phyloP scores from a whole-genome alignment of 305 asterid genomes.

The Fraxinus floribunda region DNA sequence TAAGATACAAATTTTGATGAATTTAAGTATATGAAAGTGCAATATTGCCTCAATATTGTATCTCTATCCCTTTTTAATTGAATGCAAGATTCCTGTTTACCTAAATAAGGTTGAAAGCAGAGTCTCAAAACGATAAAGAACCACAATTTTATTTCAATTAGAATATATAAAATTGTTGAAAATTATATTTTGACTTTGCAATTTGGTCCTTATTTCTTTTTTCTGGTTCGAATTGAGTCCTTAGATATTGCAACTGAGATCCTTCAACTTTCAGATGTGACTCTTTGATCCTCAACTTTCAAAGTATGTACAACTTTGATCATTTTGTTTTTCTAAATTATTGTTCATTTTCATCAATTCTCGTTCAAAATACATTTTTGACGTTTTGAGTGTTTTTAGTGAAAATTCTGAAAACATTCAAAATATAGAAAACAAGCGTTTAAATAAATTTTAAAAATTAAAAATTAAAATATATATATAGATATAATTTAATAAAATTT shows the following conservation, averaged over 20 bases:
- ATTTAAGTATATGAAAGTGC: no score
- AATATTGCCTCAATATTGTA: neutral
- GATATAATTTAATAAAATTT: no score
- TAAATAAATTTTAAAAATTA: no score
- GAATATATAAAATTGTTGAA: neutral
- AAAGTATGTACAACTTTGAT: neutral
- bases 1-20: neutral
- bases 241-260: neutral
- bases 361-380: no score
- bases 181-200: neutral
- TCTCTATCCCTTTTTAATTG: neutral
- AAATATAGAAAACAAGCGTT: neutral
- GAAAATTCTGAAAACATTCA: neutral
- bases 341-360: neutral
- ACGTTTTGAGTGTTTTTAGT: neutral
- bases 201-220: no score
- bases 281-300: neutral
- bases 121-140: neutral
- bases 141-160: neutral
- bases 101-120: neutral
- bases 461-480: no score
- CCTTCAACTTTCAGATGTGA: neutral
- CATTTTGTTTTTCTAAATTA: neutral
- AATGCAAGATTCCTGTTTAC: no score
- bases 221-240: neutral